Conservation (phyloP, 495 filamentous ascomycete genomes). For the Penicilliopsis zonata region DNA sequence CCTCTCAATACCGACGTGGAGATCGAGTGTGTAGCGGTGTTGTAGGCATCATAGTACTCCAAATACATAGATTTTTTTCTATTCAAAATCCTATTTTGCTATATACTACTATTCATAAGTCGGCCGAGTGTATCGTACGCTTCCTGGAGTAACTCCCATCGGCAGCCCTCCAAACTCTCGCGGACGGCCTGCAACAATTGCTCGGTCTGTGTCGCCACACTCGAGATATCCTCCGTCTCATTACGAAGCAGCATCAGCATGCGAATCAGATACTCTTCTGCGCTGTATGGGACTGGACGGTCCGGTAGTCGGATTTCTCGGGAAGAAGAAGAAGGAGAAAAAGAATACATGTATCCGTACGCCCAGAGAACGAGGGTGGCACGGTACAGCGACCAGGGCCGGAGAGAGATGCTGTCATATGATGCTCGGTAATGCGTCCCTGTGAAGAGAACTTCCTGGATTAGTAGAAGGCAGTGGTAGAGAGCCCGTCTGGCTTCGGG, state of each 20-base stretch:
- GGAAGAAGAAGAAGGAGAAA: no score
- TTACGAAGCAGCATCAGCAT: slow-evolving; percentile 4
- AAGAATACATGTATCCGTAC: slow-evolving; percentile 6
- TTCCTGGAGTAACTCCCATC: slow-evolving; percentile 12
- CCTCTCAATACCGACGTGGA: slow-evolving; percentile 58
- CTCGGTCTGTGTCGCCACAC: slow-evolving; percentile 2
- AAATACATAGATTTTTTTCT: no score
- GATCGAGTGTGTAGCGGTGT: slow-evolving; percentile 55
- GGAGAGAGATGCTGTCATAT: slow-evolving; percentile 7
- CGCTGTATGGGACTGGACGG: neutral
- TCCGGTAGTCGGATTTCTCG: neutral
- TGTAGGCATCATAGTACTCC: no score
- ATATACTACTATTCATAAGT: no score
- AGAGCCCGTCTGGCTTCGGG: slow-evolving; percentile 4
- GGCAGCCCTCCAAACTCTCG: slow-evolving; percentile 6
- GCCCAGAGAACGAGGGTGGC: slow-evolving; percentile 7
- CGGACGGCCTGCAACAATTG: slow-evolving; percentile 4
- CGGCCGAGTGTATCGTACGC: slow-evolving; percentile 2
- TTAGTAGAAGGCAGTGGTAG: slow-evolving; percentile 2
- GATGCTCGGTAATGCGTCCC: slow-evolving; percentile 4
- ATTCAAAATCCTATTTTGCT: no score
- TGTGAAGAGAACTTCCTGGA: slow-evolving; percentile 4
- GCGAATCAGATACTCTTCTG: slow-evolving; percentile 4
- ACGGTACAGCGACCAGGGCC: slow-evolving; percentile 9
- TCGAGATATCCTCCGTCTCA: slow-evolving; percentile 1